Evolutionary conservation across 2,329 filamentous ascomycete species (phyloP).

Genomic region (Alternaria rosae): DNA sequence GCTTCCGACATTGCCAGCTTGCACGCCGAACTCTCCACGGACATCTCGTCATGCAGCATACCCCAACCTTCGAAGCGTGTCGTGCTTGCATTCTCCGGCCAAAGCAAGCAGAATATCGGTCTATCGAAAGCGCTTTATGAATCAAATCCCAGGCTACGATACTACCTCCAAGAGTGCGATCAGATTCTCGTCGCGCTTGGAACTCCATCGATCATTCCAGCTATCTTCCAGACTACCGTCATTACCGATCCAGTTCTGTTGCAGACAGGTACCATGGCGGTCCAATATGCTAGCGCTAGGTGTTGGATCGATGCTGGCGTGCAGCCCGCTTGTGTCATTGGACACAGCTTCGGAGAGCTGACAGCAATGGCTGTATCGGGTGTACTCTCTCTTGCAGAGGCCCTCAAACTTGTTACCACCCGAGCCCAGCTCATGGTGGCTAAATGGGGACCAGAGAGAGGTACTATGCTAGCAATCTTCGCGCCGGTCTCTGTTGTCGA

Average conservation of each 20-base stretch:
- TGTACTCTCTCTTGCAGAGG: constrained; percentile 35
- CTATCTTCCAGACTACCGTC: constrained; percentile 14
- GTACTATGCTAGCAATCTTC: constrained; percentile 31
- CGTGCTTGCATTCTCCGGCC: constrained; percentile 10
- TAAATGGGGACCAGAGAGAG: constrained; percentile 27
- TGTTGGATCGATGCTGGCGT: constrained; percentile 29
- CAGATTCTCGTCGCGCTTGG: constrained; percentile 10
- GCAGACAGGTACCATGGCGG: constrained; percentile 25
- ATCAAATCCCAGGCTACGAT: constrained; percentile 3
- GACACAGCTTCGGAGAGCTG: constrained; percentile 50
- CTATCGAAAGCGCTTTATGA: constrained; percentile 3
- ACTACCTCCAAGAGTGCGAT: constrained; percentile 25
- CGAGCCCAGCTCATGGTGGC: constrained; percentile 41
- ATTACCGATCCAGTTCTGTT: constrained; percentile 16
- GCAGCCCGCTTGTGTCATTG: constrained; percentile 13
- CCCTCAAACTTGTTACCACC: constrained; percentile 44
- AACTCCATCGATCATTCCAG: constrained; percentile 13
- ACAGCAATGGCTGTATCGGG: constrained; percentile 47
- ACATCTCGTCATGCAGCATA: constrained; percentile 2
- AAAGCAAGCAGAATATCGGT: constrained; percentile 10
- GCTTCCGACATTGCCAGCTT: constrained; percentile 3
- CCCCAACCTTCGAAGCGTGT: not conserved
- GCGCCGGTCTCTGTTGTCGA: constrained; percentile 5
- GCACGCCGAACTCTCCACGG: not conserved
- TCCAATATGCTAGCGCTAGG: constrained; percentile 31